Evolutionary conservation across 2,329 filamentous ascomycete genomes (phyloP), one percentile per base, ranked within the genome.

Genomic region (Alternaria brassicicola): DNA sequence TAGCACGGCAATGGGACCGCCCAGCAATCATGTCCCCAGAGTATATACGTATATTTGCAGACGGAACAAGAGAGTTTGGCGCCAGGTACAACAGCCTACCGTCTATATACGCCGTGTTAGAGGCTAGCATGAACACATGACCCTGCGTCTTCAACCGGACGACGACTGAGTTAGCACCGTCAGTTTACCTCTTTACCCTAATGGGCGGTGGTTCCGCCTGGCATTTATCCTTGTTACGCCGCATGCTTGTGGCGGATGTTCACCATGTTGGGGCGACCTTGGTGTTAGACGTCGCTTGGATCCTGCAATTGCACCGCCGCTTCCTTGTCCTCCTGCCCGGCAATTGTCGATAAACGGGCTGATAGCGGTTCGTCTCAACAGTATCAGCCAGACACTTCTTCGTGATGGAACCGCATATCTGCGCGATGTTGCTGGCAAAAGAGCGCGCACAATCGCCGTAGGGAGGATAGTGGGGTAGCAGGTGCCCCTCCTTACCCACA

Each of bases 131-230:
- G 51, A 38, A 15, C 57, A 63, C 56, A 62, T 59, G 63, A 62
- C 54, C 59, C 59, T 66, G 61, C 63, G 55, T 64, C 62, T 67
- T 69, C 68, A 63, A 60, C 68, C 68, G 65, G 58, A 57, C 43
- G 58, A 57, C 43, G 55, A 52, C 56, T 61, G 58, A 57, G 59
- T 54, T 52, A 50, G 31, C 48, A 53, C 58, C 30, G 47, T 28
- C 55, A 25, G 36, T 47, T 30, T 19, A 21, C 35, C n/a, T 61
- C 46, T 61, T 64, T 69, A 62, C 55, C 64, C 61, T 51, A 38
- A 56, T 52, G 52, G 59, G 63, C 41, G 49, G 62, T 59, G 51
- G 51, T 63, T 55, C 61, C 56, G 62, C 49, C n/a, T 52, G 25
- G 45, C 49, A 66, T 68, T 69, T 67, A 67, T 42, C 67, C 64